Percentiles rank a stretch among this genome's conserved stretches.
These are phyloP conservation scores for Solanum pennellii DNA, from an alignment of 257 asterid genomes.

Conservation along the genomic window DNA sequence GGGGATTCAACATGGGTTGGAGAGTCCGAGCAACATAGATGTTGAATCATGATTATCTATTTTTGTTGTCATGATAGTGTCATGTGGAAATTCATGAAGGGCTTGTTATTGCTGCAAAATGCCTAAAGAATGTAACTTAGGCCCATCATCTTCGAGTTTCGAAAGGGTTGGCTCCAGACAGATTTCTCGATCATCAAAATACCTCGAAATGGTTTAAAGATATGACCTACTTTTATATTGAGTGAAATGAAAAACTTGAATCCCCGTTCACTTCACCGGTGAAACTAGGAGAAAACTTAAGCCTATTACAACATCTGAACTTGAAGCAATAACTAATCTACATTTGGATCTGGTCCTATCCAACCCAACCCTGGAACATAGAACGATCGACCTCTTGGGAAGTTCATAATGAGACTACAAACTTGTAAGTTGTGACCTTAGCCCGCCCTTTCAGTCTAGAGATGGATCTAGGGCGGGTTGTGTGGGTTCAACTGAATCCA, in stretches of 20 bases:
- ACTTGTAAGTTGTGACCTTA: not conserved
- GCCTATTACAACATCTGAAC: not conserved
- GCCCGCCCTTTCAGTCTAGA: not conserved
- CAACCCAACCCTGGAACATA: not conserved
- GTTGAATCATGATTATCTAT: not conserved
- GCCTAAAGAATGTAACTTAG: not conserved
- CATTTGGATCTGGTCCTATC: not conserved
- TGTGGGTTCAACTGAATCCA: not conserved
- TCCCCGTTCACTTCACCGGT: not conserved
- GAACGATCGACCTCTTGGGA: not conserved
- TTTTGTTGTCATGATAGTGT: not conserved
- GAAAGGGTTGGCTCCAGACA: not conserved
- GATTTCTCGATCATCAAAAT: not conserved
- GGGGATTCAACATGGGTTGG: not conserved
- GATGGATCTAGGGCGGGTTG: slow-evolving; percentile 23
- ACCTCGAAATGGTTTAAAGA: not conserved
- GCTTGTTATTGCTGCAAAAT: not conserved
- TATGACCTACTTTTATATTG: not conserved
- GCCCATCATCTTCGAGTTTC: not conserved
- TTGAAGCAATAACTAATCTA: not conserved
- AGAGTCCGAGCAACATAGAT: not conserved
- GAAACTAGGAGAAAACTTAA: not conserved
- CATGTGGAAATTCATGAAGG: not conserved
- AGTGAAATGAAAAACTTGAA: not conserved
- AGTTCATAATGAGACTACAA: not conserved